Evolutionary conservation across 202 grass and related monocot species (phyloP).

Genomic region (Panicum virgatum): DNA sequence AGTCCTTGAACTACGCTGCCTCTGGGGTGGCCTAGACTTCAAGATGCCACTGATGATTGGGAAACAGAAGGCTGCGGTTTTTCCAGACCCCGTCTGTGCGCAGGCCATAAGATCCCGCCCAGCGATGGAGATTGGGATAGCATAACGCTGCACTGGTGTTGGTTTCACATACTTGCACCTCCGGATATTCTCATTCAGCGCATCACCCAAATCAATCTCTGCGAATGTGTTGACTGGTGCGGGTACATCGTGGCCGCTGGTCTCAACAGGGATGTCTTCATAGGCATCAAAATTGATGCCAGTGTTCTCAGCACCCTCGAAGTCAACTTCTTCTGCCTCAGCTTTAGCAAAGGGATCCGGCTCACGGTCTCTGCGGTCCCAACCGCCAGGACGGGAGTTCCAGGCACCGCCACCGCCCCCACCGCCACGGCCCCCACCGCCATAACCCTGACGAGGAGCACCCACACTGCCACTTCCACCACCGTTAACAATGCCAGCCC

Average conservation of each 20-base stretch:
- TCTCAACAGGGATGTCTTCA: slow-evolving; percentile 96
- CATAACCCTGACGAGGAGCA: slow-evolving; percentile 29
- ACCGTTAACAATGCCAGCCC: slow-evolving; percentile 36
- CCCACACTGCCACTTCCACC: neutral
- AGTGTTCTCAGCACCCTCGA: slow-evolving; percentile 57
- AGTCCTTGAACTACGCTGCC: slow-evolving; percentile 62
- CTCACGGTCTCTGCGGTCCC: slow-evolving; percentile 72
- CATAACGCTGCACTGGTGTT: slow-evolving; percentile 87
- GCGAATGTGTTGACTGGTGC: slow-evolving; percentile 75
- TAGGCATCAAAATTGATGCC: slow-evolving; percentile 99
- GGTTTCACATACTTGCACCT: slow-evolving; percentile 96
- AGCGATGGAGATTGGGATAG: slow-evolving; percentile 81
- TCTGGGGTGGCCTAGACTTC: slow-evolving; percentile 55
- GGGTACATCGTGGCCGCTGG: slow-evolving; percentile 84
- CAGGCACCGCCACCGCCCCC: neutral
- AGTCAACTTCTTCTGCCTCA: slow-evolving; percentile 38
- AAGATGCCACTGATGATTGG: slow-evolving; percentile 93
- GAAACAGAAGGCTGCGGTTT: slow-evolving; percentile 95
- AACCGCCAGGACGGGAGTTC: slow-evolving; percentile 57
- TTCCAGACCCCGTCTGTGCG: slow-evolving; percentile 96
- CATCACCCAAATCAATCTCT: slow-evolving; percentile 93
- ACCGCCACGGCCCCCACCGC: slow-evolving; percentile 9
- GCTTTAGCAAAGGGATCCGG: slow-evolving; percentile 68
- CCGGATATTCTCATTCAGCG: slow-evolving; percentile 84
- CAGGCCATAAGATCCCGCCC: slow-evolving; percentile 98